Conservation (phyloP, 2,329 filamentous ascomycete genomes). For the Sodiomyces alkalinus region DNA sequence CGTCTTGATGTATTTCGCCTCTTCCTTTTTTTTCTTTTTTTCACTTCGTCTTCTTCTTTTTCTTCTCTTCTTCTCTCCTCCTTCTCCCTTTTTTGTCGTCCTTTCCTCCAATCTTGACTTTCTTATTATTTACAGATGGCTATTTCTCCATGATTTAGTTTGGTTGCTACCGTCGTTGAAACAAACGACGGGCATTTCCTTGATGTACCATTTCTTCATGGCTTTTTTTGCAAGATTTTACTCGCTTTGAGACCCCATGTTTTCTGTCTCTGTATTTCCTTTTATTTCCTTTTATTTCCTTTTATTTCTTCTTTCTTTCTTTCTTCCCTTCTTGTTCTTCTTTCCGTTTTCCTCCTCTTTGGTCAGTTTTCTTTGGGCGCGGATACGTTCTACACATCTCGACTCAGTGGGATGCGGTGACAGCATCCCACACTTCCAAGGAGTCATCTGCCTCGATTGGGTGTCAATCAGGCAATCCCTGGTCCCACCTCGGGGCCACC, state of each 20-base stretch:
- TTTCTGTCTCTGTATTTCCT: neutral
- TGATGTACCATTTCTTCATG: no score
- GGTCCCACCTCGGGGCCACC: no score
- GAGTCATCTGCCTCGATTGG: conserved; percentile 1
- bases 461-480: neutral
- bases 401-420: conserved; percentile 2
- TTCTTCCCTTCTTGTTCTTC: neutral
- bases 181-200: no score
- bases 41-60: no score
- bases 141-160: no score
- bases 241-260: neutral
- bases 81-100: no score
- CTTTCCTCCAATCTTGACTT: no score
- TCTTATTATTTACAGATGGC: no score
- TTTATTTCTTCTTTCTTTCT: neutral
- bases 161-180: no score
- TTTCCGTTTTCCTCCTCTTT: neutral
- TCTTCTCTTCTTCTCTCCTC: no score
- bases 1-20: no score
- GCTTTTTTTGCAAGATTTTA: neutral
- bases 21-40: no score
- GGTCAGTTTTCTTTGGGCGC: neutral
- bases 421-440: neutral
- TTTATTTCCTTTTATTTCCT: neutral
- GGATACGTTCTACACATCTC: conserved; percentile 3